A percentile compares a stretch with the other conserved stretches of the same genome.
These are phyloP conservation scores for Bryum argenteum DNA, from an alignment of 225 moss, liverwort and hornwort genomes.

Conservation along the genomic window DNA sequence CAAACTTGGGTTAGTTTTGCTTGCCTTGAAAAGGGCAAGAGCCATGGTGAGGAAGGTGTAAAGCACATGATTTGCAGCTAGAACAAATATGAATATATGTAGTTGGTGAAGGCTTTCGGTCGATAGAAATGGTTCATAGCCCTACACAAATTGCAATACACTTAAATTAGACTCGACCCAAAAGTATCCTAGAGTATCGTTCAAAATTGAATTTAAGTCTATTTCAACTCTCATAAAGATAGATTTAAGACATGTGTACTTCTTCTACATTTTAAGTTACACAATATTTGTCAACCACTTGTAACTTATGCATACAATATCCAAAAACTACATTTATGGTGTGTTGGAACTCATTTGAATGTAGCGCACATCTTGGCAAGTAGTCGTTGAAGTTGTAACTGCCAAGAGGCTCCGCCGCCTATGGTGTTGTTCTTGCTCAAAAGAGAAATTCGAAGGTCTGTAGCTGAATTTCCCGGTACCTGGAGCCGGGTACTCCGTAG, in stretches of 20 bases:
- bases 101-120: constrained; percentile 61
- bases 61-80: constrained; percentile 59
- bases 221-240: no score
- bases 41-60: constrained; percentile 69
- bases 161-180: neutral
- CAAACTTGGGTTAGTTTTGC: neutral
- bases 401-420: constrained; percentile 26
- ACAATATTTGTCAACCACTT: neutral
- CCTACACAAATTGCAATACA: constrained; percentile 22
- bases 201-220: neutral
- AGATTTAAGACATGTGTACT: no score
- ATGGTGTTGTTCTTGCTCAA: neutral
- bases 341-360: neutral
- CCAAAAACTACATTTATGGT: neutral
- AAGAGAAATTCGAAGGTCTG: constrained; percentile 9
- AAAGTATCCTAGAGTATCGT: no score
- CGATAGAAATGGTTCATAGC: constrained; percentile 39
- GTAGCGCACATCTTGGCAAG: constrained; percentile 7
- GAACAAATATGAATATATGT: constrained; percentile 75
- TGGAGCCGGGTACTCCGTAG: neutral
- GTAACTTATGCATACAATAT: rapidly evolving
- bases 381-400: neutral
- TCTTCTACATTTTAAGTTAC: no score
- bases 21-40: constrained; percentile 67
- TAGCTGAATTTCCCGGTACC: neutral